These are phyloP conservation scores for Lasiosphaeria miniovina DNA, from an alignment of 495 filamentous ascomycete genomes.

Conservation along the genomic window DNA sequence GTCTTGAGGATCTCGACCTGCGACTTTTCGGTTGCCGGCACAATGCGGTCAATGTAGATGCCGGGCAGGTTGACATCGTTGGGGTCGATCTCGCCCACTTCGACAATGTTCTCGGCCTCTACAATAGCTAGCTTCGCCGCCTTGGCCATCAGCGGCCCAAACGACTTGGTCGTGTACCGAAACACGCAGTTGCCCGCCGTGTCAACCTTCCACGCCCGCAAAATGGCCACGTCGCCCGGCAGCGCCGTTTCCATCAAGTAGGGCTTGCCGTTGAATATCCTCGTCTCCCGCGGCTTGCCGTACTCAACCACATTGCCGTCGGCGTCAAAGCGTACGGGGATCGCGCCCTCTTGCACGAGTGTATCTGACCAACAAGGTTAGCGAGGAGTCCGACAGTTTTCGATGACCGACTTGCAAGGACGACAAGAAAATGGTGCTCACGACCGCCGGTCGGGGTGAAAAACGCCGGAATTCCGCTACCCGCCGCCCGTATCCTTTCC, in stretches of 20 bases:
- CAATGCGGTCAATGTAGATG: conserved; percentile 62
- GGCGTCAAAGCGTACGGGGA: conserved; percentile 52
- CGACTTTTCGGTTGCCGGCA: conserved; percentile 53
- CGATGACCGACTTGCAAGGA: background rate
- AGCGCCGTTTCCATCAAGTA: conserved; percentile 65
- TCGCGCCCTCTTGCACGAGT: conserved; percentile 58
- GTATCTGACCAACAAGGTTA: conserved; percentile 39
- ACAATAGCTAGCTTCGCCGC: conserved; percentile 62
- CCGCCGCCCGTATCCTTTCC: conserved; percentile 59
- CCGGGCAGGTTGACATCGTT: conserved; percentile 59
- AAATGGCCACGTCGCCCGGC: conserved; percentile 59
- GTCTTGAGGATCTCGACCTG: conserved; percentile 57
- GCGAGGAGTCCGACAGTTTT: background rate
- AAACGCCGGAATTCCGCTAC: conserved; percentile 66
- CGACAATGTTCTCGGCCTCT: conserved; percentile 67
- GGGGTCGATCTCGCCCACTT: conserved; percentile 55
- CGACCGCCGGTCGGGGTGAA: conserved; percentile 61
- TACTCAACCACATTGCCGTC: conserved; percentile 52
- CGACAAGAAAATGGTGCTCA: conserved; percentile 20
- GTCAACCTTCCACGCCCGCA: conserved; percentile 63
- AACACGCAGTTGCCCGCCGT: conserved; percentile 63
- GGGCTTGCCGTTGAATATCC: conserved; percentile 55
- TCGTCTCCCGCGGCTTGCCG: conserved; percentile 54
- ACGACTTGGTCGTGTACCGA: conserved; percentile 61
- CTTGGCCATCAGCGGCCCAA: conserved; percentile 58